Evolutionary conservation across 768 basidiomycete genomes (phyloP).

Genomic region (Nidula microcarpa): DNA sequence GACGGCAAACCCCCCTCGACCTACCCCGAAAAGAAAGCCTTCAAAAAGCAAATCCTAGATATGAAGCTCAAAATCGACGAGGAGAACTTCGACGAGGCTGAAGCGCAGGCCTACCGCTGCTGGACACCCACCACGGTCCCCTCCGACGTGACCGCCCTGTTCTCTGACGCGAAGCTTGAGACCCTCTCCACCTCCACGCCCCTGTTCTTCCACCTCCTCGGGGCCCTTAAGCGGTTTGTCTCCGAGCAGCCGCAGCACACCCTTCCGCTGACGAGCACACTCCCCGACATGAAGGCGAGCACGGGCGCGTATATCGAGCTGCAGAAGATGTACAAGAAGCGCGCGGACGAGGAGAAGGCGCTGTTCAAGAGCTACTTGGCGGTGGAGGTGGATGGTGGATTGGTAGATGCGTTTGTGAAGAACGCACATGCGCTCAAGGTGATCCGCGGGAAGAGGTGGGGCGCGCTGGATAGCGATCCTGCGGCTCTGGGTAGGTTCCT

Average conservation of each 20-base stretch:
- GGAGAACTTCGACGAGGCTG: conserved; percentile 97
- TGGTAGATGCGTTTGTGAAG: conserved; percentile 73
- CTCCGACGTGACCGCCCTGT: conserved; percentile 58
- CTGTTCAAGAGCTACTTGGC: conserved; percentile 48
- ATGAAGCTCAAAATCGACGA: conserved; percentile 80
- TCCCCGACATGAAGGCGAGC: conserved; percentile 96
- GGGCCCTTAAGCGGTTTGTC: conserved; percentile 67
- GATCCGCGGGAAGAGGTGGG: conserved; percentile 62
- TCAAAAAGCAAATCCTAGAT: conserved; percentile 63
- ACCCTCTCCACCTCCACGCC: conserved; percentile 41
- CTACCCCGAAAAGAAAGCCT: conserved; percentile 67
- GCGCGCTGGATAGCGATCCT: conserved; percentile 47
- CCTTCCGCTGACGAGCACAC: conserved; percentile 79
- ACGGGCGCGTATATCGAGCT: conserved; percentile 80
- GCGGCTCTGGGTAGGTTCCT: conserved; percentile 43
- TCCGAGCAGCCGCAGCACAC: conserved; percentile 48
- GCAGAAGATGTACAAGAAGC: conserved; percentile 79
- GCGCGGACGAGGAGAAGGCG: conserved; percentile 68
- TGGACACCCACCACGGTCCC: conserved; percentile 67
- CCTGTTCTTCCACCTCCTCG: conserved; percentile 76
- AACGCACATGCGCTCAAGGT: conserved; percentile 74
- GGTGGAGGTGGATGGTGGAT: conserved; percentile 41
- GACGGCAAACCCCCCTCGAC: conserved; percentile 56
- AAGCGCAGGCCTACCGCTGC: conserved; percentile 79
- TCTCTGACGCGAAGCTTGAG: conserved; percentile 54